Evolutionary conservation across 2,329 filamentous ascomycete genomes (phyloP).

Genomic region (Trichoderma sp.): DNA sequence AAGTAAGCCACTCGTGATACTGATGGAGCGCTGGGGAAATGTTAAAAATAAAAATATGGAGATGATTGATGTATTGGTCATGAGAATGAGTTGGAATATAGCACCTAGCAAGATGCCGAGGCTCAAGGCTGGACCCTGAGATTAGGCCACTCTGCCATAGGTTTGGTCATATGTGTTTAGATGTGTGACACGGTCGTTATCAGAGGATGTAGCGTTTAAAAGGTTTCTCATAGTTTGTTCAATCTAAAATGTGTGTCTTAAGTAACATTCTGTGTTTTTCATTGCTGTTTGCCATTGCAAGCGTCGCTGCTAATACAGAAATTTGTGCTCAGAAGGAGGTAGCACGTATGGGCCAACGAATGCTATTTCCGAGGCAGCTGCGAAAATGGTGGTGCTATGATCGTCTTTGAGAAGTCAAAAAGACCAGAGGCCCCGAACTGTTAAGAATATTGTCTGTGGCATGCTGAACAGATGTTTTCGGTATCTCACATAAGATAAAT

Average conservation of each 20-base stretch:
- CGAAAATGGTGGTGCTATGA: no score
- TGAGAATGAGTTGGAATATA: not conserved
- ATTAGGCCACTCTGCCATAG: not conserved
- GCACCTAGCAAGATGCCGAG: not conserved
- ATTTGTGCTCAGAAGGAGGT: no score
- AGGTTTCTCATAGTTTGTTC: not conserved
- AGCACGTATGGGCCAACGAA: no score
- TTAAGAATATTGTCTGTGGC: no score
- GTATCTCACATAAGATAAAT: not conserved
- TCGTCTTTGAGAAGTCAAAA: no score
- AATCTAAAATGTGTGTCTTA: not conserved
- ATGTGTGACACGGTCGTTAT: not conserved
- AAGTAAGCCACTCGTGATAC: not conserved
- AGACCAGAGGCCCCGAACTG: no score
- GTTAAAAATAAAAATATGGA: not conserved
- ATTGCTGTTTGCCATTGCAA: not conserved
- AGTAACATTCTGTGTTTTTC: not conserved
- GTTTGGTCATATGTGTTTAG: not conserved
- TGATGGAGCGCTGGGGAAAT: not conserved
- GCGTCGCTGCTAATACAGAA: no score
- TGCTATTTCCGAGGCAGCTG: no score
- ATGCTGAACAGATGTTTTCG: not conserved
- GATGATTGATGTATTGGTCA: not conserved
- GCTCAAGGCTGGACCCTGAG: not conserved
- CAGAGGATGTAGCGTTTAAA: not conserved